These are phyloP conservation scores for Mycena chlorophos DNA, from an alignment of 768 basidiomycete species.

Conservation along the genomic window DNA sequence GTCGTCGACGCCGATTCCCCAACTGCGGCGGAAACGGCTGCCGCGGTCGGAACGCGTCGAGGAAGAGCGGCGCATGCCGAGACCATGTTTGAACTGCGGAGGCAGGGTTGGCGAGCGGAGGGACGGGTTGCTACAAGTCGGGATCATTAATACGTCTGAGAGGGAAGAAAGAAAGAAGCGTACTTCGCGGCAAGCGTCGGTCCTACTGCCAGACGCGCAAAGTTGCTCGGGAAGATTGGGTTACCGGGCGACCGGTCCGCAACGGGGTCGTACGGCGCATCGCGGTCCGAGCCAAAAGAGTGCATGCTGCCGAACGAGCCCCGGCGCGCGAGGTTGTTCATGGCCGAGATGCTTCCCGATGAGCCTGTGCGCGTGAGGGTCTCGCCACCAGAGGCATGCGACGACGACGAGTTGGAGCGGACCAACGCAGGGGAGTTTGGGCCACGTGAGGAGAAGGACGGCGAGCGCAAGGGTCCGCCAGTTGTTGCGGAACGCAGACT, in stretches of 20 bases:
- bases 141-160: slow-evolving; percentile 1
- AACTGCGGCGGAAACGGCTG: slow-evolving; percentile 19
- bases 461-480: slow-evolving; percentile 25
- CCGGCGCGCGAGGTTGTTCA: slow-evolving; percentile 21
- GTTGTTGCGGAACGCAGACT: slow-evolving; percentile 18
- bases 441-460: slow-evolving; percentile 31
- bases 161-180: slow-evolving; percentile 15
- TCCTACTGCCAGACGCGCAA: slow-evolving; percentile 62
- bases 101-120: slow-evolving; percentile 25
- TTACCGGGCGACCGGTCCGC: slow-evolving; percentile 69
- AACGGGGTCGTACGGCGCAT: slow-evolving; percentile 46
- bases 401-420: slow-evolving; percentile 8
- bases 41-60: slow-evolving; percentile 19
- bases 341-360: slow-evolving; percentile 21
- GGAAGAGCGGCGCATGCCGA: slow-evolving; percentile 9
- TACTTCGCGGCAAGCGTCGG: slow-evolving; percentile 63
- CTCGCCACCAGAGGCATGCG: not conserved
- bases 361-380: not conserved
- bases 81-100: slow-evolving; percentile 13
- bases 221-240: slow-evolving; percentile 82
- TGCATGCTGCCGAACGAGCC: slow-evolving; percentile 16
- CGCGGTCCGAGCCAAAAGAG: slow-evolving; percentile 22
- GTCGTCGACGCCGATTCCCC: slow-evolving; percentile 9
- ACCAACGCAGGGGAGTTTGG: slow-evolving; percentile 21
- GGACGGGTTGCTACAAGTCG: slow-evolving; percentile 22